These are phyloP conservation scores for Fusarium luffae DNA, from an alignment of 2,329 filamentous ascomycete genomes.

Conservation along the genomic window DNA sequence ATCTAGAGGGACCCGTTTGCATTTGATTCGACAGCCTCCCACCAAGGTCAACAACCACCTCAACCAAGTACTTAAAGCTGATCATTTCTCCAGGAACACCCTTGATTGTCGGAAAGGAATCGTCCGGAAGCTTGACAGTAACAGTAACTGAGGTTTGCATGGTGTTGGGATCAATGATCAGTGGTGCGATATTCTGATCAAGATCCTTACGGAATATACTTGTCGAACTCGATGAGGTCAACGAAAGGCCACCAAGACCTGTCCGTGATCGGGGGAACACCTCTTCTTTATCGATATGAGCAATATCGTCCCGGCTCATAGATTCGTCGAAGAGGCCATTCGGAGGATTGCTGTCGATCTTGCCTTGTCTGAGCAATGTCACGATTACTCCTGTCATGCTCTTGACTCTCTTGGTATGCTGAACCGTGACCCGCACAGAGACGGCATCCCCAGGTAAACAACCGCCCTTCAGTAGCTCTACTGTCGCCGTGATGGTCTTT, in stretches of 20 bases:
- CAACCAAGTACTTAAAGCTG: constrained; percentile 92
- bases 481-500: constrained; percentile 85
- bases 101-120: constrained; percentile 90
- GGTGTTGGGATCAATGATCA: constrained; percentile 86
- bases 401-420: constrained; percentile 89
- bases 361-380: constrained; percentile 89
- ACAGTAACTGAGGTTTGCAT: constrained; percentile 84
- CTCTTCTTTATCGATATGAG: constrained; percentile 80
- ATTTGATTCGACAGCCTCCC: constrained; percentile 82
- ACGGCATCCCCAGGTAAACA: constrained; percentile 87
- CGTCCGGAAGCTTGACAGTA: constrained; percentile 86
- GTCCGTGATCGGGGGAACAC: constrained; percentile 89
- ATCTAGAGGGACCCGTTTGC: constrained; percentile 67
- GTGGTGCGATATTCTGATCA: constrained; percentile 85
- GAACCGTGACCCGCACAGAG: constrained; percentile 81
- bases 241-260: constrained; percentile 84
- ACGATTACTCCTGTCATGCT: constrained; percentile 93
- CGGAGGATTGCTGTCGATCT: constrained; percentile 81
- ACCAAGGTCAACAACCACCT: constrained; percentile 91
- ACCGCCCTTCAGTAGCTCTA: constrained; percentile 84
- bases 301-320: constrained; percentile 71
- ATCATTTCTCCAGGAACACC: constrained; percentile 94
- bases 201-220: constrained; percentile 97
- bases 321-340: constrained; percentile 60
- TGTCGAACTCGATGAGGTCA: constrained; percentile 86